A percentile compares a stretch with the other conserved stretches of the same genome.
Evolutionary conservation across 2,329 filamentous ascomycete species (phyloP).

Genomic region (Cladorrhinum sp.): DNA sequence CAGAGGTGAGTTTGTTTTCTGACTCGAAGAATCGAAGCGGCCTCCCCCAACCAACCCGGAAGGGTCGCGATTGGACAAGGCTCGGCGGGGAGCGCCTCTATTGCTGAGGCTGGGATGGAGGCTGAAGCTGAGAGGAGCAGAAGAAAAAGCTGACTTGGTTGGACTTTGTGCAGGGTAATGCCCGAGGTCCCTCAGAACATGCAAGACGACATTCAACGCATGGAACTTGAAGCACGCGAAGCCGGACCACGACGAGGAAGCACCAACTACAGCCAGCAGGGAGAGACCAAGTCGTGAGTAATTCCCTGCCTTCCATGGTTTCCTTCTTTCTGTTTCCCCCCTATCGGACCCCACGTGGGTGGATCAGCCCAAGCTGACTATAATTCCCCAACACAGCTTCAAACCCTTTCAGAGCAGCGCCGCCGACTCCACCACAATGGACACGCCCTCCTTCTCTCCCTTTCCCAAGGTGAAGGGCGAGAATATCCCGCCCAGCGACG

Average conservation of each 20-base stretch:
- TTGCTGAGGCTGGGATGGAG: slow-evolving; percentile 15
- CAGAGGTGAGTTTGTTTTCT: slow-evolving; percentile 47
- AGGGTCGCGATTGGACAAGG: slow-evolving; percentile 18
- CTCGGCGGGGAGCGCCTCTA: slow-evolving; percentile 6
- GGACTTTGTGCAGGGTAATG: slow-evolving; percentile 66
- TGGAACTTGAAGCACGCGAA: slow-evolving; percentile 75
- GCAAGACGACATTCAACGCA: slow-evolving; percentile 86
- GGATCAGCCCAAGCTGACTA: slow-evolving; percentile 20
- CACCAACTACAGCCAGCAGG: slow-evolving; percentile 14
- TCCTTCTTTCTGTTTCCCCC: background rate
- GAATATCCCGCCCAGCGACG: slow-evolving; percentile 89
- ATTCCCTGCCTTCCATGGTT: background rate
- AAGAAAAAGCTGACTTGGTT: slow-evolving; percentile 31
- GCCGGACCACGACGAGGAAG: slow-evolving; percentile 36
- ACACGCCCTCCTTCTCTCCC: slow-evolving; percentile 78
- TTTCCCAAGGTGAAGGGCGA: slow-evolving; percentile 85
- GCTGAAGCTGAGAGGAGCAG: too few relatives aligned
- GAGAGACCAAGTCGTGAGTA: slow-evolving; percentile 29
- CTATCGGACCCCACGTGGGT: slow-evolving; percentile 7
- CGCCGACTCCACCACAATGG: slow-evolving; percentile 42
- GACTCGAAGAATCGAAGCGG: too few relatives aligned
- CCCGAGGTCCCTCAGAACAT: slow-evolving; percentile 96
- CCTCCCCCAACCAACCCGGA: slow-evolving; percentile 8
- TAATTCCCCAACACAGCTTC: slow-evolving; percentile 31
- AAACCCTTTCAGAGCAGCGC: slow-evolving; percentile 43